phyloP scores from a whole-genome alignment of 306 rosid species.

The Delonix regia region DNA sequence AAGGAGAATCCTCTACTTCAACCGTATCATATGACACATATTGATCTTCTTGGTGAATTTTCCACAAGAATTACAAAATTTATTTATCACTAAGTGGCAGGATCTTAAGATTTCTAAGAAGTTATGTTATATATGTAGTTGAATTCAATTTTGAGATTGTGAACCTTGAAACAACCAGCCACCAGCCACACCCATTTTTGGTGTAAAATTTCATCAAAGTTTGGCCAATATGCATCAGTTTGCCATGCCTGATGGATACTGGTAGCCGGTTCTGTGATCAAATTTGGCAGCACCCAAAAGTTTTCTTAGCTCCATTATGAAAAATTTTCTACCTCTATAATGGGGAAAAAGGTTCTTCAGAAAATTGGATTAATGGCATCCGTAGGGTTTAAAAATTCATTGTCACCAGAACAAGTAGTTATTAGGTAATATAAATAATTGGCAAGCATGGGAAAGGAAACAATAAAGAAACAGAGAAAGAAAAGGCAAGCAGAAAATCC shows the following conservation, averaged over 20 bases:
- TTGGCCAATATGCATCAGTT: not conserved
- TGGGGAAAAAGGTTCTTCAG: conserved; percentile 1
- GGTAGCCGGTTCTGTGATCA: conserved; percentile 24
- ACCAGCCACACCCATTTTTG: not conserved
- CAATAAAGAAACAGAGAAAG: conserved; percentile 15
- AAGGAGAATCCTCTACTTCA: not conserved
- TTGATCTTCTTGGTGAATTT: not conserved
- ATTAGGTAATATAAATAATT: conserved; percentile 1
- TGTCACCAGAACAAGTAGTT: not conserved
- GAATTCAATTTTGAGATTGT: not conserved
- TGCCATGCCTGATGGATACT: conserved; percentile 26
- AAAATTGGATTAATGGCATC: conserved; percentile 1
- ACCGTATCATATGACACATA: conserved; percentile 6
- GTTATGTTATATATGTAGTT: not conserved
- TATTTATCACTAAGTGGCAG: not conserved
- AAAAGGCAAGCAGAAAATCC: conserved; percentile 26
- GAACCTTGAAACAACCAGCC: not conserved
- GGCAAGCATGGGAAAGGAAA: conserved; percentile 12
- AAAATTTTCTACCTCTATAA: conserved; percentile 28
- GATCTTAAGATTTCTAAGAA: not conserved
- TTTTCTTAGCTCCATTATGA: not conserved
- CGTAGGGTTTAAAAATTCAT: not conserved
- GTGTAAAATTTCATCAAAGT: not conserved
- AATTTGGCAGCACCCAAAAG: conserved; percentile 13
- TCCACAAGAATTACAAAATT: not conserved